A percentile compares a stretch with the other conserved stretches of the same genome.
phyloP scores from a whole-genome alignment of 768 basidiomycete species.

The Dendrothele bispora region DNA sequence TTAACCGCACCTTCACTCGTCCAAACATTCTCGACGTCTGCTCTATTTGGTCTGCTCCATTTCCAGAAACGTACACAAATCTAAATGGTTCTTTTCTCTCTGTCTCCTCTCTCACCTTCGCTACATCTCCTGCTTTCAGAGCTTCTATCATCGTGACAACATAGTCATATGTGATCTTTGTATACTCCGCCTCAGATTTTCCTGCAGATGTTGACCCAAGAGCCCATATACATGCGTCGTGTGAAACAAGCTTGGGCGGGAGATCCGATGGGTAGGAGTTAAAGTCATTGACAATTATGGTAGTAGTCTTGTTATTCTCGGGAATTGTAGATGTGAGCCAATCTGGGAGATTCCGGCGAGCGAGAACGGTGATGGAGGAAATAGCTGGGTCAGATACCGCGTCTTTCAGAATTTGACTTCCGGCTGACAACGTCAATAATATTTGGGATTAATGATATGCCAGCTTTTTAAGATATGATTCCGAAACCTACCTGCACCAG shows the following conservation, averaged over 20 bases:
- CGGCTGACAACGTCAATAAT: conserved; percentile 20
- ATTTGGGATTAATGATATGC: not conserved
- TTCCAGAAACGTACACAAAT: conserved; percentile 38
- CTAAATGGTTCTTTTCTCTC: conserved; percentile 33
- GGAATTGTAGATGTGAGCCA: conserved; percentile 30
- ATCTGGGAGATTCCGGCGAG: conserved; percentile 29
- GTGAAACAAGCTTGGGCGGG: conserved; percentile 24
- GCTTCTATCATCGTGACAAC: conserved; percentile 28
- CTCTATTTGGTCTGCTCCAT: conserved; percentile 32
- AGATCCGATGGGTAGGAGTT: conserved; percentile 28
- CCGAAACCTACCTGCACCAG: conserved; percentile 28
- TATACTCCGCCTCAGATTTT: conserved; percentile 31
- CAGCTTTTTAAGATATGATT: not conserved
- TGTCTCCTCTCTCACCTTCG: no score
- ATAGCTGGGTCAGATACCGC: conserved; percentile 28
- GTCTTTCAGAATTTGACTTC: conserved; percentile 31
- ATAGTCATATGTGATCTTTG: conserved; percentile 33
- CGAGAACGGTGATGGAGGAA: conserved; percentile 30
- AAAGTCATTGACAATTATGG: conserved; percentile 33
- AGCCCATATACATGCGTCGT: conserved; percentile 38
- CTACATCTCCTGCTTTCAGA: conserved; percentile 23
- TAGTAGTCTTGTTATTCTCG: conserved; percentile 23
- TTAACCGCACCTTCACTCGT: conserved; percentile 27
- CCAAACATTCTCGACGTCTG: conserved; percentile 30
- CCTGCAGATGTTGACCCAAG: conserved; percentile 27